These are phyloP conservation scores for Pyrrhoderma noxium DNA, from an alignment of 1,284 basidiomycete species.

Conservation along the genomic window DNA sequence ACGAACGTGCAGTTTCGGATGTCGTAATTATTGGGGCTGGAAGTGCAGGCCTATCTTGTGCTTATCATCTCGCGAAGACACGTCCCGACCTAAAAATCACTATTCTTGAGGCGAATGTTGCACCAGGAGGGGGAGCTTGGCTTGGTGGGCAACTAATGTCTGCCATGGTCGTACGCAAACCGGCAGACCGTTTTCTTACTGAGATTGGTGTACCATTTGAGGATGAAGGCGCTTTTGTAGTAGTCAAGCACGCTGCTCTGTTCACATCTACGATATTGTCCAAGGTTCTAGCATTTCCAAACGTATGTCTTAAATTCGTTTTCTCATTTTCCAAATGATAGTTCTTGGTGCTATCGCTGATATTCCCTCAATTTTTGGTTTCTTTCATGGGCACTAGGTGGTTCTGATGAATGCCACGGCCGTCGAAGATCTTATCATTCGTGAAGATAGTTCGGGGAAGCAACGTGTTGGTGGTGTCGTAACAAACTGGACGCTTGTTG, in stretches of 20 bases:
- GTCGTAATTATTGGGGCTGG: conserved; percentile 79
- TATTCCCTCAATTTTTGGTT: too few species aligned
- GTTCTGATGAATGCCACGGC: conserved; percentile 62
- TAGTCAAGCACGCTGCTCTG: conserved; percentile 75
- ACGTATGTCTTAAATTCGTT: conserved; percentile 39
- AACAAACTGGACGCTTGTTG: conserved; percentile 81
- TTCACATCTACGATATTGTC: conserved; percentile 79
- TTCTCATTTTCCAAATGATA: not conserved
- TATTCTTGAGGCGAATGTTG: conserved; percentile 76
- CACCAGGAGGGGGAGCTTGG: conserved; percentile 78
- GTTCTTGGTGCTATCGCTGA: too few species aligned
- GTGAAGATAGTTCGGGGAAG: conserved; percentile 47
- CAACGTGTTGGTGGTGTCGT: conserved; percentile 80
- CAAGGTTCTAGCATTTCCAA: conserved; percentile 66
- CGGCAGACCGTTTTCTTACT: conserved; percentile 66
- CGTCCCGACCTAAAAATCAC: conserved; percentile 76
- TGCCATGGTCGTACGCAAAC: conserved; percentile 83
- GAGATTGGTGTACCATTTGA: conserved; percentile 75
- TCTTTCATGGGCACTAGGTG: conserved; percentile 25
- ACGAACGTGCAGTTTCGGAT: conserved; percentile 69
- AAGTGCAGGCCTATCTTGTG: conserved; percentile 73
- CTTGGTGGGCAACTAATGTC: conserved; percentile 80
- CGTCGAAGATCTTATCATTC: conserved; percentile 71
- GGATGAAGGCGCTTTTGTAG: conserved; percentile 75
- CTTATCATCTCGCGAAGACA: conserved; percentile 62